Evolutionary conservation across 805 yeast genomes (phyloP).

Genomic region (Nakazawaea ambrosiae): DNA sequence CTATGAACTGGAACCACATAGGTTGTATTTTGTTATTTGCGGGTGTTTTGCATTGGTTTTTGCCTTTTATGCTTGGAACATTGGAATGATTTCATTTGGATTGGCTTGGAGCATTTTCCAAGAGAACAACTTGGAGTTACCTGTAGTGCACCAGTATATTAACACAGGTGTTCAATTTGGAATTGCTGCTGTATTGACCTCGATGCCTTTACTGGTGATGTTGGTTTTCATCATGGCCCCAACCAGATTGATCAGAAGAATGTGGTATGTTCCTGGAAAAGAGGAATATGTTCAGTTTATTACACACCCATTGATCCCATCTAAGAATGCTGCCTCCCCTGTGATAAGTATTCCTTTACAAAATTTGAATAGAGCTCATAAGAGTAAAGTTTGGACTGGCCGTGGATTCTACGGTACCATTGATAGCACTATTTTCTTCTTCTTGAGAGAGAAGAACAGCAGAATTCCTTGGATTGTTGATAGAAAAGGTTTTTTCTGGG

Average conservation of each 20-base stretch:
- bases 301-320: slow-evolving; percentile 71
- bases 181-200: slow-evolving; percentile 30
- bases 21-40: slow-evolving; percentile 64
- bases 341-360: slow-evolving; percentile 60
- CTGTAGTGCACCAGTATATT: slow-evolving; percentile 17
- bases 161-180: slow-evolving; percentile 20
- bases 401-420: slow-evolving; percentile 82
- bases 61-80: slow-evolving; percentile 57
- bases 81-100: slow-evolving; percentile 23
- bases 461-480: slow-evolving; percentile 71
- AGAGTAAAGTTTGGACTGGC: slow-evolving; percentile 76
- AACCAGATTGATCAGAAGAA: slow-evolving; percentile 62
- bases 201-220: slow-evolving; percentile 34
- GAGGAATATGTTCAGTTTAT: slow-evolving; percentile 55
- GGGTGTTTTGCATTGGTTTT: slow-evolving; percentile 64
- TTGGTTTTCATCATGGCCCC: slow-evolving; percentile 47
- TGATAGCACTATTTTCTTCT: slow-evolving; percentile 65
- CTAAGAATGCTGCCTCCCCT: slow-evolving; percentile 71
- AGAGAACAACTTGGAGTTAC: slow-evolving; percentile 24
- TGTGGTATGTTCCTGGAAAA: slow-evolving; percentile 67
- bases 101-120: slow-evolving; percentile 20
- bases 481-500: slow-evolving; percentile 87
- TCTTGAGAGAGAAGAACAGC: slow-evolving; percentile 51
- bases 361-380: slow-evolving; percentile 45
- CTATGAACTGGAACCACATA: slow-evolving; percentile 80